Conservation (phyloP, 2,329 filamentous ascomycete species). For the Diaporthe destruens region DNA sequence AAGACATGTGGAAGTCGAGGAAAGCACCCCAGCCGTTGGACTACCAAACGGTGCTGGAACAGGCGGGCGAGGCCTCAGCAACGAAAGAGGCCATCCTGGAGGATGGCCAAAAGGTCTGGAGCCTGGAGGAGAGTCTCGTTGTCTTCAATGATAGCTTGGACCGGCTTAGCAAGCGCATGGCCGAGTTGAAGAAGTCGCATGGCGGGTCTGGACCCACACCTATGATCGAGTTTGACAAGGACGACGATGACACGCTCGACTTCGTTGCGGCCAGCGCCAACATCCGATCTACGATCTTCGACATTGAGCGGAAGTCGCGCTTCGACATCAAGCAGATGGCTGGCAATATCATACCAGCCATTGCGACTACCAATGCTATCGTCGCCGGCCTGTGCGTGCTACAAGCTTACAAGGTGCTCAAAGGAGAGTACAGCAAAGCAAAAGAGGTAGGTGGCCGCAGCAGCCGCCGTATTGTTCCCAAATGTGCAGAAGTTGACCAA, state of each 20-base stretch:
- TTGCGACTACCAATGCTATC: constrained; percentile 97
- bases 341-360: constrained; percentile 98
- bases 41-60: constrained; percentile 71
- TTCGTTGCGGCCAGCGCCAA: constrained; percentile 95
- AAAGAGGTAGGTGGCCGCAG: constrained; percentile 72
- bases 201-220: constrained; percentile 66
- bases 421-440: constrained; percentile 75
- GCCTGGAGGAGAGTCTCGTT: constrained; percentile 82
- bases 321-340: constrained; percentile 99
- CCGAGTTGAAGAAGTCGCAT: constrained; percentile 67
- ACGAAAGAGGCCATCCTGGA: constrained; percentile 67
- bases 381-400: constrained; percentile 93
- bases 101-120: constrained; percentile 84
- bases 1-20: constrained; percentile 95
- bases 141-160: constrained; percentile 89
- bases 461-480: constrained; percentile 7
- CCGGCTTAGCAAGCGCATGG: constrained; percentile 80
- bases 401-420: constrained; percentile 91
- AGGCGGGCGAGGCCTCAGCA: constrained; percentile 63
- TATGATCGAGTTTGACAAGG: constrained; percentile 92
- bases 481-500: not conserved
- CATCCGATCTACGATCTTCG: constrained; percentile 88
- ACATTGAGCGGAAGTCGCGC: constrained; percentile 87
- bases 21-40: constrained; percentile 79
- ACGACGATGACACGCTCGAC: constrained; percentile 93